Evolutionary conservation across 345 rosid species (phyloP).

Genomic region (Eucalyptus virginea): DNA sequence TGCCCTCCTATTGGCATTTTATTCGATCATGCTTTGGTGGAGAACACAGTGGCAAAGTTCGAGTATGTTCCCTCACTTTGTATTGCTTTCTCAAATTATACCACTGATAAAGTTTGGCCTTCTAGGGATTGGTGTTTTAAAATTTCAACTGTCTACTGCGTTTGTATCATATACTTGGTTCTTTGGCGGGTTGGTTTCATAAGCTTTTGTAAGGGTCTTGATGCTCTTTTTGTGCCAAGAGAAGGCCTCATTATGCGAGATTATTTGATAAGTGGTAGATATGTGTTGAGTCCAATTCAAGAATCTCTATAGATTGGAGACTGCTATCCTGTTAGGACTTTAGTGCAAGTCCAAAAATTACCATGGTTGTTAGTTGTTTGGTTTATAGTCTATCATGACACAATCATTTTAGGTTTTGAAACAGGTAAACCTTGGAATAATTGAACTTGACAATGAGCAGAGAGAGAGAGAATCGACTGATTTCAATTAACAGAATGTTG

Average conservation of each 20-base stretch:
- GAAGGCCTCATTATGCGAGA: not conserved
- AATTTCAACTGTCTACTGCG: not conserved
- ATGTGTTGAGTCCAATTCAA: not conserved
- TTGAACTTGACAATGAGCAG: not conserved
- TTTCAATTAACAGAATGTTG: not conserved
- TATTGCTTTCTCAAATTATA: not conserved
- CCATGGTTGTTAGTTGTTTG: not conserved
- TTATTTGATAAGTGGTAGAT: not conserved
- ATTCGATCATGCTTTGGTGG: conserved; percentile 99
- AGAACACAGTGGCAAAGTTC: conserved; percentile 99
- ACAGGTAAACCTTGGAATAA: not conserved
- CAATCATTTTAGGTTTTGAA: not conserved
- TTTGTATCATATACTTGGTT: not conserved
- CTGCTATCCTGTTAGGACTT: not conserved
- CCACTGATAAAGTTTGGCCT: not conserved
- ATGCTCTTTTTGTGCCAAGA: not conserved
- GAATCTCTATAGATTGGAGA: not conserved
- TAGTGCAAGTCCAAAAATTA: not conserved
- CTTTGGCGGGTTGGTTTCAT: not conserved
- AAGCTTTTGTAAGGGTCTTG: not conserved
- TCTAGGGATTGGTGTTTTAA: not conserved
- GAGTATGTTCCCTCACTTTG: conserved; percentile 31
- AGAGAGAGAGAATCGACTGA: not conserved
- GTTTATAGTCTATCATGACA: not conserved
- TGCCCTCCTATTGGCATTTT: conserved; percentile 91